These are phyloP conservation scores for Boletus sp. DNA, from an alignment of 768 basidiomycete species.

Conservation along the genomic window DNA sequence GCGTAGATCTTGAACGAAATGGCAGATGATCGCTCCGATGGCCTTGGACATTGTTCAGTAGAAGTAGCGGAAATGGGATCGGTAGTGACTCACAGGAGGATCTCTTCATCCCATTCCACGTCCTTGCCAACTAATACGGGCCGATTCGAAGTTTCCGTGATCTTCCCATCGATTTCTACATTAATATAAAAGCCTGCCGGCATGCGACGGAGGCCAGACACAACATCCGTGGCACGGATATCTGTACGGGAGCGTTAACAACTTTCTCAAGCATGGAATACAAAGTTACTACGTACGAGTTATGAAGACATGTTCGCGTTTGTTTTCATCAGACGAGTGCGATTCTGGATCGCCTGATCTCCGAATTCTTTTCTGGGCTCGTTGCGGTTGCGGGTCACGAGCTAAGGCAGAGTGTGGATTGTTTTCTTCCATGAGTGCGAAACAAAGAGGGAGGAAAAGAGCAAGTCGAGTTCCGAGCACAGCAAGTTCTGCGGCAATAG, in stretches of 20 bases:
- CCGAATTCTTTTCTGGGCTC: not conserved
- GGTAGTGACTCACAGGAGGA: not conserved
- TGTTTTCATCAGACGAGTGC: not conserved
- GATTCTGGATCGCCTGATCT: not conserved
- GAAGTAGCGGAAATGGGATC: not conserved
- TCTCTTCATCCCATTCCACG: not conserved
- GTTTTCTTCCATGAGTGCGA: not conserved
- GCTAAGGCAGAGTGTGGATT: not conserved
- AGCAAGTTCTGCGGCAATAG: not conserved
- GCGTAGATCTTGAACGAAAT: not conserved
- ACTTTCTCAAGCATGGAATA: not conserved
- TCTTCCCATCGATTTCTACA: no score
- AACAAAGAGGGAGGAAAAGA: not conserved
- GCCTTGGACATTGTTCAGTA: not conserved
- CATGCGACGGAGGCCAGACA: no score
- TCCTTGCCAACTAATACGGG: not conserved
- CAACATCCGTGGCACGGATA: not conserved
- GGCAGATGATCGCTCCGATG: no score
- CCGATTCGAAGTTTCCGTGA: no score
- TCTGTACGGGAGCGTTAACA: not conserved
- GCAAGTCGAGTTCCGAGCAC: not conserved
- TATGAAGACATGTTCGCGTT: not conserved
- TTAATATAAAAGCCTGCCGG: no score
- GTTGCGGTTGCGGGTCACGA: not conserved
- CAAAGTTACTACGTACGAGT: not conserved